Conservation (phyloP, 306 rosid species). For the Ochetophila trinervis region DNA sequence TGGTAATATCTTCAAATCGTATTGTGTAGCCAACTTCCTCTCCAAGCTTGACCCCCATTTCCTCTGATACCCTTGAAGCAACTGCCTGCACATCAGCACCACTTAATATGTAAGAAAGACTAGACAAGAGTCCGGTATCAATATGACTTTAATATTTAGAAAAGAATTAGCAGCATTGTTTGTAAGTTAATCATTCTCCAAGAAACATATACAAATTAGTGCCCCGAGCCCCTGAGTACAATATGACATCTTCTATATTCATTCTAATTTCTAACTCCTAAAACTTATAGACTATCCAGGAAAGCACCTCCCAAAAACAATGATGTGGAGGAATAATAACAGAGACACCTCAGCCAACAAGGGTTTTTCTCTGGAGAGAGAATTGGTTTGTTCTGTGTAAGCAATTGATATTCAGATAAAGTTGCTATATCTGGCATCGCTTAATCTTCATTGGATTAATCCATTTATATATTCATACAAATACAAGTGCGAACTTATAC, state of each 20-base stretch:
- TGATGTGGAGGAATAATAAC: no score
- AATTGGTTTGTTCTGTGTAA: no score
- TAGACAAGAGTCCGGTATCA: neutral
- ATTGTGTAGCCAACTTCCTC: conserved; percentile 94
- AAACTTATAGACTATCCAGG: no score
- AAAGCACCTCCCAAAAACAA: no score
- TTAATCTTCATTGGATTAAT: no score
- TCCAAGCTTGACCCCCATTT: conserved; percentile 88
- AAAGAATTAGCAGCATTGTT: neutral
- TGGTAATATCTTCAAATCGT: conserved; percentile 86
- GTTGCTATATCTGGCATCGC: no score
- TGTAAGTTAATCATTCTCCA: neutral
- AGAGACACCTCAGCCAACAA: no score
- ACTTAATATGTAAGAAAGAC: neutral
- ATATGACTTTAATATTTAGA: neutral
- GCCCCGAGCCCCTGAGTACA: neutral
- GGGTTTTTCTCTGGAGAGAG: no score
- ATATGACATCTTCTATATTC: neutral
- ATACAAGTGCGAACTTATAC: no score
- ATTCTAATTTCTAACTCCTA: no score
- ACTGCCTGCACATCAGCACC: conserved; percentile 50
- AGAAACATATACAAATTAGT: neutral
- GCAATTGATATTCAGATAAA: no score
- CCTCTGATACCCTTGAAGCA: conserved; percentile 87
- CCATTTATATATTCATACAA: no score